Evolutionary conservation across 106 monocot species (phyloP).

Genomic region (Dioscorea dumetorum): DNA sequence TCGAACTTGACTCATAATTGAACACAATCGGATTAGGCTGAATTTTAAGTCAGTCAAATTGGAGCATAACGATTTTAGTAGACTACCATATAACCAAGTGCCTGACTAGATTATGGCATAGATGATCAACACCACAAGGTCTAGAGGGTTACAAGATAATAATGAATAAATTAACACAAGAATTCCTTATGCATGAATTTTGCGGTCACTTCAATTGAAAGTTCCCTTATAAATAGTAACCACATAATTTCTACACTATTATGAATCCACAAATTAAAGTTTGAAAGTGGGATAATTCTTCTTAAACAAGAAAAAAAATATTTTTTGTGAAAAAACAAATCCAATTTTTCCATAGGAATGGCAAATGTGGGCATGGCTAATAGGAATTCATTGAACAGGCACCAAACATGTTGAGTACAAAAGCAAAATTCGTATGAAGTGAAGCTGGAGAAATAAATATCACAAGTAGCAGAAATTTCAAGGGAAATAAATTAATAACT

Average conservation of each 20-base stretch:
- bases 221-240: too few species aligned
- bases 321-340: too few species aligned
- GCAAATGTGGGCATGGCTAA: not conserved
- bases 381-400: not conserved
- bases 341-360: not conserved
- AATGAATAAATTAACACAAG: too few species aligned
- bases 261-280: too few species aligned
- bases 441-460: not conserved
- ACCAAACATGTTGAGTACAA: not conserved
- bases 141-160: too few species aligned
- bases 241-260: too few species aligned
- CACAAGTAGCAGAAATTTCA: too few species aligned
- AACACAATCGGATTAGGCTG: not conserved
- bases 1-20: not conserved
- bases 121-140: too few species aligned
- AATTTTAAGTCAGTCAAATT: not conserved
- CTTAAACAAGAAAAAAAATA: not conserved
- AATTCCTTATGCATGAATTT: too few species aligned
- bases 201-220: too few species aligned
- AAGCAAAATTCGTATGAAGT: not conserved
- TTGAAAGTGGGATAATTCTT: too few species aligned
- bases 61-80: not conserved
- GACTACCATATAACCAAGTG: not conserved
- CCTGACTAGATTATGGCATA: not conserved
- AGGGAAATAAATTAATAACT: not conserved